Conservation (phyloP, 164 flowering plant species). For the Stephania yunnanensis region DNA sequence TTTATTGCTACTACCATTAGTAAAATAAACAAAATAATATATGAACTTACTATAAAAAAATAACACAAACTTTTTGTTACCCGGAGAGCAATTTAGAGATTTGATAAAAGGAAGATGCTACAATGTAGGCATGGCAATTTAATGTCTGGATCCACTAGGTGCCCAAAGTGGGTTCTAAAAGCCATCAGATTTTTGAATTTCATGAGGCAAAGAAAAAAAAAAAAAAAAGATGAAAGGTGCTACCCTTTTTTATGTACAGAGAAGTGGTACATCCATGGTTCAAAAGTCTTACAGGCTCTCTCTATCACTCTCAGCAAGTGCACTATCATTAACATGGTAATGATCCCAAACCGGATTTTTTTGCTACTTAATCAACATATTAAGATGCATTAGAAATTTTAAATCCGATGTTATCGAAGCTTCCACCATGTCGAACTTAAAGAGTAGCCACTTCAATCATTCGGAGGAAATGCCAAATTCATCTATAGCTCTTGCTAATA, state of each 20-base stretch:
- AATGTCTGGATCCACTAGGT: too few relatives aligned
- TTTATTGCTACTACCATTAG: too few relatives aligned
- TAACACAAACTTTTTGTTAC: too few relatives aligned
- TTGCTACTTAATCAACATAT: not conserved
- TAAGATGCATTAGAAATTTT: not conserved
- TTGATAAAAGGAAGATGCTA: too few relatives aligned
- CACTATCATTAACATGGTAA: not conserved
- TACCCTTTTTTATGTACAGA: slow-evolving; percentile 2
- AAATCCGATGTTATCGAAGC: not conserved
- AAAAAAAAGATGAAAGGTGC: not conserved
- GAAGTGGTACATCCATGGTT: slow-evolving; percentile 1
- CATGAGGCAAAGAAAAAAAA: too few relatives aligned
- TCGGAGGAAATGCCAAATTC: slow-evolving; percentile 17
- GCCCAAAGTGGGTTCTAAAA: too few relatives aligned
- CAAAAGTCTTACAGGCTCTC: not conserved
- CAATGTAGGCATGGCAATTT: too few relatives aligned
- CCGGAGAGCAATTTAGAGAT: too few relatives aligned
- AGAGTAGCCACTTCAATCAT: slow-evolving; percentile 5
- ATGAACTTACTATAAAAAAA: too few relatives aligned
- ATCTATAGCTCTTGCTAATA: slow-evolving; percentile 16
- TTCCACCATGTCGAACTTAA: not conserved
- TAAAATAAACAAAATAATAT: too few relatives aligned
- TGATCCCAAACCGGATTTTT: not conserved
- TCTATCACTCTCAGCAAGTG: not conserved
- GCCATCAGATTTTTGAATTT: too few relatives aligned